A percentile compares a stretch with the other conserved stretches of the same genome.
Conservation (phyloP, 495 filamentous ascomycete species). For the Podospora anserina region DNA sequence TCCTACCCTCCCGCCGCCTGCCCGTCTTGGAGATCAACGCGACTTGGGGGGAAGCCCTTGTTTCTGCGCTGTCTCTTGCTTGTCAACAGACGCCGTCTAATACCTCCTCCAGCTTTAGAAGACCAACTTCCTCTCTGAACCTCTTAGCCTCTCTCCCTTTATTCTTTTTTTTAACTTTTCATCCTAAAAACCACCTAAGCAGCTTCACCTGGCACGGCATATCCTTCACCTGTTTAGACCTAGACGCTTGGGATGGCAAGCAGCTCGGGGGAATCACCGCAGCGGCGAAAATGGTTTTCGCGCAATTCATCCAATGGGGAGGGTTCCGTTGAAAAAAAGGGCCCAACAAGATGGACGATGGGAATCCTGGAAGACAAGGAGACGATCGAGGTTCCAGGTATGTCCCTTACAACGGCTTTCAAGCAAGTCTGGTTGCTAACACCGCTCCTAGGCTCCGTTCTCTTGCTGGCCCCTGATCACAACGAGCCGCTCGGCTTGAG, state of each 20-base stretch:
- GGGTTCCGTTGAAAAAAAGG: slow-evolving; percentile 13
- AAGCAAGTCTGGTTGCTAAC: slow-evolving; percentile 3
- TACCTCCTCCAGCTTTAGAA: background rate
- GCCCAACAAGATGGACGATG: slow-evolving; percentile 60
- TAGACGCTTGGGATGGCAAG: background rate
- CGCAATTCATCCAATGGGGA: slow-evolving; percentile 12
- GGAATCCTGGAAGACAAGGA: slow-evolving; percentile 78
- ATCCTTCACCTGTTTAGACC: background rate
- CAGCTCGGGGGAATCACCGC: background rate
- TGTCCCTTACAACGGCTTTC: slow-evolving; percentile 22
- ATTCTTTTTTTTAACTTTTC: background rate
- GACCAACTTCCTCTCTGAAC: background rate
- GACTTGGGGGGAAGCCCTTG: background rate
- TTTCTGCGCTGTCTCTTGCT: background rate
- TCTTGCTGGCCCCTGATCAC: slow-evolving; percentile 68
- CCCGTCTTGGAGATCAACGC: background rate
- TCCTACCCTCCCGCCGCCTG: background rate
- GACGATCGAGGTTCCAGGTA: slow-evolving; percentile 92
- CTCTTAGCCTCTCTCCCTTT: background rate
- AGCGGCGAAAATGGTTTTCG: slow-evolving; percentile 20
- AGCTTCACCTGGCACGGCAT: background rate
- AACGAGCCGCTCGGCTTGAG: slow-evolving; percentile 81
- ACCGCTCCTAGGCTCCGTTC: slow-evolving; percentile 63
- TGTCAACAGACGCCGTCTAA: background rate
- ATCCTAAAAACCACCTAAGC: background rate